Evolutionary conservation across 73 alveolate genomes (phyloP), one percentile per base, ranked within the genome.

Genomic region (Uronychia setigera): DNA sequence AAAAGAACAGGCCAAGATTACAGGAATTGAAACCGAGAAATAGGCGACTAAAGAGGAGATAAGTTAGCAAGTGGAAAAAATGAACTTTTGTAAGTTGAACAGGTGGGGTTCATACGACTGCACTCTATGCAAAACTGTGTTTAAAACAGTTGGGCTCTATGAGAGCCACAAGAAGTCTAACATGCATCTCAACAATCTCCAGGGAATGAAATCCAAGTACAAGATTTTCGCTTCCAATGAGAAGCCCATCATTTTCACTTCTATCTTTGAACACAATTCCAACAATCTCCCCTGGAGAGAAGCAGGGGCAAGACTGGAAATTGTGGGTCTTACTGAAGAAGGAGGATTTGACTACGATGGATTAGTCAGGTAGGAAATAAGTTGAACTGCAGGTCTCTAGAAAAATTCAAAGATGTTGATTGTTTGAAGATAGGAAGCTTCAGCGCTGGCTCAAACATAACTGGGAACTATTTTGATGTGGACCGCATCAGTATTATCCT

Each of bases 51-150:
- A 19, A 87, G 75, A 28, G n/a, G 26, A 29, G 32, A 84, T 90
- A 77, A 87, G 87, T 78, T 79, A 79, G 33, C 80, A 87, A 77
- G 88, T 87, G 74, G 85, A 91, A 80, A 88, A 88, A 1, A 87
- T 84, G 28, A 93, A 91, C 81, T 95, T 93, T 85, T 95, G 98
- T 81, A 85, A 93, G 79, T 91, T 91, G 31, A 96, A 96, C 87
- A 91, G 99, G 76, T 96, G 98, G 98, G 98, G 98, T 9, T 94
- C 98, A 26, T 92, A 87, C 76, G 99, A 96, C 88, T 96, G 99
- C 83, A 89, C 91, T 1, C 86, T 95, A 46, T 96, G 99, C 74
- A 89, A 93, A 77, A 94, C 93, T 91, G 92, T 96, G 31, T 91
- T 93, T 76, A 84, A 97, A 27, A 92, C 97, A 32, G 94, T 91